Conservation (phyloP, 306 rosid species). For the Trifolium fragiferum region DNA sequence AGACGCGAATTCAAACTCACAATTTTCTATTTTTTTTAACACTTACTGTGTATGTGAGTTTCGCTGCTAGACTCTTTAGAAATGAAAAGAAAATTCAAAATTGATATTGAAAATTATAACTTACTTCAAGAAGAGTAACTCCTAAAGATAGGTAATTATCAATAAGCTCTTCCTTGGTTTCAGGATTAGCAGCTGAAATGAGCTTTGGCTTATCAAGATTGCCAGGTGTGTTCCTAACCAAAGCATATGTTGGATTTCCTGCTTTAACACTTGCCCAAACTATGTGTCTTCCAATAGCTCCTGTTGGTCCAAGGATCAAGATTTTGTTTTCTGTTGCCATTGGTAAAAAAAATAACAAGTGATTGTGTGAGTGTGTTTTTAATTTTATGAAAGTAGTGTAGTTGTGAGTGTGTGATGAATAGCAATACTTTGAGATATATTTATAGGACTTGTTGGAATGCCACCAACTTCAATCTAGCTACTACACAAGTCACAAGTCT, state of each 20-base stretch:
- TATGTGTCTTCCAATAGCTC: conserved; percentile 49
- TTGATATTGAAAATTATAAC: not conserved
- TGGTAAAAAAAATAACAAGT: not conserved
- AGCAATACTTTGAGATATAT: not conserved
- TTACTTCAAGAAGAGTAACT: conserved; percentile 39
- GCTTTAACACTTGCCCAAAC: conserved; percentile 49
- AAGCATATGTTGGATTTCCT: conserved; percentile 50
- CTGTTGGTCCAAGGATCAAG: conserved; percentile 46
- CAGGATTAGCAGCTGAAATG: conserved; percentile 45
- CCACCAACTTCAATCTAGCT: not conserved
- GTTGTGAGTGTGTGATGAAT: conserved; percentile 14
- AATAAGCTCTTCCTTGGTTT: conserved; percentile 44
- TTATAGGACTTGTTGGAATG: conserved; percentile 12
- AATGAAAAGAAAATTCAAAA: too few species aligned
- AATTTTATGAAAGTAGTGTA: not conserved
- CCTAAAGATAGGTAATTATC: conserved; percentile 42
- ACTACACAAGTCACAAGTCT: not conserved
- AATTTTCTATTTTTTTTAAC: too few species aligned
- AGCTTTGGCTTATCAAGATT: not conserved
- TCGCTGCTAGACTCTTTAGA: too few species aligned
- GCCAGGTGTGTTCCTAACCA: conserved; percentile 42
- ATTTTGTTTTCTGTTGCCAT: conserved; percentile 51
- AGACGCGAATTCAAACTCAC: too few species aligned
- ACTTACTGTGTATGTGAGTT: too few species aligned
- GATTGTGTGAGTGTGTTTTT: not conserved